Conservation (phyloP, 2,329 filamentous ascomycete genomes). For the Xylaria digitata region DNA sequence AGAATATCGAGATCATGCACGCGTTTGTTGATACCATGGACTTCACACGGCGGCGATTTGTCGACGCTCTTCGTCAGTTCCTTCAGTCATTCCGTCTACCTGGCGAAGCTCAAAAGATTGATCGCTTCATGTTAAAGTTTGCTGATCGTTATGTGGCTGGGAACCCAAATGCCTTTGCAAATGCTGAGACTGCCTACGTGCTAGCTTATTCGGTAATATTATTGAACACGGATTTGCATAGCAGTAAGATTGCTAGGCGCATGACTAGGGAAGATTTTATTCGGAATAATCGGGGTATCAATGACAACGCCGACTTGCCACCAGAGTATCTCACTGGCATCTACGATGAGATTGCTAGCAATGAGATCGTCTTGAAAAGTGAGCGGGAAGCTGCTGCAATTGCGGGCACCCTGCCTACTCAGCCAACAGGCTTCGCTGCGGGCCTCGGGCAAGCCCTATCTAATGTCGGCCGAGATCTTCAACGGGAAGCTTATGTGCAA, state of each 20-base stretch:
- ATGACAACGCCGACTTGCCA: slow-evolving; percentile 92
- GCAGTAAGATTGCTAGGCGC: slow-evolving; percentile 80
- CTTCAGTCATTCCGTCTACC: slow-evolving; percentile 94
- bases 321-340: slow-evolving; percentile 91
- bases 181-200: slow-evolving; percentile 97
- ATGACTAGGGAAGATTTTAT: slow-evolving; percentile 99
- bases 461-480: slow-evolving; percentile 89
- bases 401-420: slow-evolving; percentile 69
- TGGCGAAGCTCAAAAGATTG: slow-evolving; percentile 97
- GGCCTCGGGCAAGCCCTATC: slow-evolving; percentile 89
- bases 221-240: slow-evolving; percentile 96
- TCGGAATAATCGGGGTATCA: slow-evolving; percentile 98
- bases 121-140: slow-evolving; percentile 99
- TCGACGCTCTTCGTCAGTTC: slow-evolving; percentile 90
- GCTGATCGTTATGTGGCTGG: slow-evolving; percentile 94
- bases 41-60: slow-evolving; percentile 89
- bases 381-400: slow-evolving; percentile 91
- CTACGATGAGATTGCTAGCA: slow-evolving; percentile 88
- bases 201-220: slow-evolving; percentile 96
- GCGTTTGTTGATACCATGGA: slow-evolving; percentile 97
- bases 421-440: slow-evolving; percentile 77
- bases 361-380: slow-evolving; percentile 94
- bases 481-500: slow-evolving; percentile 92
- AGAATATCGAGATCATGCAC: slow-evolving; percentile 98
- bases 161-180: slow-evolving; percentile 97